Conservation (phyloP, 805 yeast genomes). For the Starmerella bombicola region DNA sequence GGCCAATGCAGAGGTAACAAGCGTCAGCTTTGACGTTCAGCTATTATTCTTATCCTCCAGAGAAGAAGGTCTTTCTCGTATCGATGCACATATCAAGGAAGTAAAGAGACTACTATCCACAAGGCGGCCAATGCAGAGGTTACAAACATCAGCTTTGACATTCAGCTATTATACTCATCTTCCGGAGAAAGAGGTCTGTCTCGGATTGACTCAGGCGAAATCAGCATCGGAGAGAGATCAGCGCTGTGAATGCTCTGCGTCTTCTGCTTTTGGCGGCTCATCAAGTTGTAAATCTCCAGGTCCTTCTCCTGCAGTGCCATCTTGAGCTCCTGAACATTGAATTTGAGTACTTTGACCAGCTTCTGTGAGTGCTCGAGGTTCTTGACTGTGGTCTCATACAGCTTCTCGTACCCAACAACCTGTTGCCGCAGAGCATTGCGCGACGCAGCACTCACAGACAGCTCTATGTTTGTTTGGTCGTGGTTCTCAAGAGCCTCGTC, state of each 20-base stretch:
- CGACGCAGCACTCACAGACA: slow-evolving; percentile 20
- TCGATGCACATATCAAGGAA: not conserved
- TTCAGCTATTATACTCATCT: too few species aligned
- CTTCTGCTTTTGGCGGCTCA: not conserved
- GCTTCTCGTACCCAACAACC: slow-evolving; percentile 24
- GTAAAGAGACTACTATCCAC: not conserved
- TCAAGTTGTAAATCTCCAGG: slow-evolving; percentile 25
- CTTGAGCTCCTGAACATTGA: slow-evolving; percentile 27
- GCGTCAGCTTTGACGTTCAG: not conserved
- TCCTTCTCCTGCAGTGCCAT: slow-evolving; percentile 29
- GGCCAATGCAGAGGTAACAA: not conserved
- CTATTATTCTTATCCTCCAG: not conserved
- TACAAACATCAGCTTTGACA: too few species aligned
- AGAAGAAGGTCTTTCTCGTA: not conserved
- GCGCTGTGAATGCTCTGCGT: not conserved
- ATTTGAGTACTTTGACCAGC: slow-evolving; percentile 21
- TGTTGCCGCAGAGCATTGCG: slow-evolving; percentile 26
- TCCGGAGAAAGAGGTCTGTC: not conserved
- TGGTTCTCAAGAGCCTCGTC: slow-evolving; percentile 6
- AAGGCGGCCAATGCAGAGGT: too few species aligned
- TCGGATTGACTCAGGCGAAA: not conserved
- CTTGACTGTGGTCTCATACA: slow-evolving; percentile 23
- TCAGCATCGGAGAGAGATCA: not conserved
- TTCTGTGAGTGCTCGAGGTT: slow-evolving; percentile 22
- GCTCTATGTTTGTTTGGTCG: slow-evolving; percentile 18